phyloP scores from a whole-genome alignment of 1,284 basidiomycete genomes.

The Leucoagaricus sp. region DNA sequence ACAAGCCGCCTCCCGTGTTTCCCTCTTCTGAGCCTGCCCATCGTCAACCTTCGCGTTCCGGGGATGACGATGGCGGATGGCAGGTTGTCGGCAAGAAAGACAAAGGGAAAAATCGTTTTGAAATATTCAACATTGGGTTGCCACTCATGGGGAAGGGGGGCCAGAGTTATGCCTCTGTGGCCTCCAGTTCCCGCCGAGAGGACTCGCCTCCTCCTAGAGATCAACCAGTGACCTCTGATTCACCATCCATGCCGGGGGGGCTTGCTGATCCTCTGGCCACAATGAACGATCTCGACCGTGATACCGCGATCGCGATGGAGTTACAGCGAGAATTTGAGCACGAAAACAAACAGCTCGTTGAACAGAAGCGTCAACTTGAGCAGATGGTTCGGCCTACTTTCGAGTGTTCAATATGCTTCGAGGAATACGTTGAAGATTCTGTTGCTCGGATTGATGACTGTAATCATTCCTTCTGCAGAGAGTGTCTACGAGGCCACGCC shows the following conservation, averaged over 20 bases:
- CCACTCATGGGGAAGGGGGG: not conserved
- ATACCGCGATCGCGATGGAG: slow-evolving; percentile 30
- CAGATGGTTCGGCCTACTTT: slow-evolving; percentile 34
- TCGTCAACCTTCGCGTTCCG: not conserved
- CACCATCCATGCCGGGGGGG: slow-evolving; percentile 13
- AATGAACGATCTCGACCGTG: slow-evolving; percentile 6
- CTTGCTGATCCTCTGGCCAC: slow-evolving; percentile 17
- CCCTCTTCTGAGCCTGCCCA: not conserved
- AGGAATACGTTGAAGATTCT: slow-evolving; percentile 46
- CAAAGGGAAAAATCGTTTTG: slow-evolving; percentile 5
- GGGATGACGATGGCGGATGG: not conserved
- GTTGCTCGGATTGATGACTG: slow-evolving; percentile 49
- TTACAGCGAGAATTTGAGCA: slow-evolving; percentile 47
- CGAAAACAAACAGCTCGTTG: slow-evolving; percentile 42
- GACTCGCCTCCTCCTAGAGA: not conserved
- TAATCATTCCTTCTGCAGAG: slow-evolving; percentile 55
- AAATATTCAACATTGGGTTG: not conserved
- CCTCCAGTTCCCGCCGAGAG: not conserved
- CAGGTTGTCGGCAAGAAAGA: slow-evolving; percentile 6
- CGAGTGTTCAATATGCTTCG: slow-evolving; percentile 60
- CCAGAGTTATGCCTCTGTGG: not conserved
- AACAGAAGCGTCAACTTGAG: slow-evolving; percentile 36
- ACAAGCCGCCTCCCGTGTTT: not conserved
- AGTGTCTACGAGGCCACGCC: slow-evolving; percentile 50
- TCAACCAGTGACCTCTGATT: not conserved